phyloP scores from a whole-genome alignment of 2,329 filamentous ascomycete species.

The Diaporthe humulicola region DNA sequence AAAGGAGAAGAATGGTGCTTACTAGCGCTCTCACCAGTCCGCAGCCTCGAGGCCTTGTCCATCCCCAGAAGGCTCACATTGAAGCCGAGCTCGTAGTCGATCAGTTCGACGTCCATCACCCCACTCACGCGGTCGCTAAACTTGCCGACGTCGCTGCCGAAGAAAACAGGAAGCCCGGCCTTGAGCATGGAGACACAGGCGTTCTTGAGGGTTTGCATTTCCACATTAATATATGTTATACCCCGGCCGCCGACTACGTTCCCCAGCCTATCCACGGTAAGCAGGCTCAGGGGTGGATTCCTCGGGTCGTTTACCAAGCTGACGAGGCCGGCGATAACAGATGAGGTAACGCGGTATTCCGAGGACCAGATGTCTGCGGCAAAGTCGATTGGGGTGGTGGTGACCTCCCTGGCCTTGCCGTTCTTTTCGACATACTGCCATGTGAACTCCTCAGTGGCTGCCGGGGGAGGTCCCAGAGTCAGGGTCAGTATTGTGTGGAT shows the following conservation, averaged over 20 bases:
- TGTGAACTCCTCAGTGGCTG: slow-evolving; percentile 75
- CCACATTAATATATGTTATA: slow-evolving; percentile 87
- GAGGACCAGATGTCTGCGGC: slow-evolving; percentile 75
- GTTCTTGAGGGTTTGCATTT: slow-evolving; percentile 78
- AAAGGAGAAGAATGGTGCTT: background rate
- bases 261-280: slow-evolving; percentile 84
- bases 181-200: slow-evolving; percentile 83
- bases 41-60: slow-evolving; percentile 81
- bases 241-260: slow-evolving; percentile 84
- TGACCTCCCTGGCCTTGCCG: slow-evolving; percentile 73
- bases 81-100: slow-evolving; percentile 88
- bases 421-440: slow-evolving; percentile 85
- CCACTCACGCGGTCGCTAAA: slow-evolving; percentile 77
- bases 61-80: slow-evolving; percentile 80
- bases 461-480: slow-evolving; percentile 83
- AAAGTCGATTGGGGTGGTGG: slow-evolving; percentile 78
- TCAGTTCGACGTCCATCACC: slow-evolving; percentile 84
- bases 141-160: slow-evolving; percentile 89
- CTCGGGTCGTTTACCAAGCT: slow-evolving; percentile 90
- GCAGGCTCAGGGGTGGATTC: slow-evolving; percentile 77
- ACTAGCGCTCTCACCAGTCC: slow-evolving; percentile 78
- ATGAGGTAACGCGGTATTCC: slow-evolving; percentile 69
- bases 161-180: slow-evolving; percentile 86
- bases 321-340: slow-evolving; percentile 77
- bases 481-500: slow-evolving; percentile 86